Base-by-base conservation (phyloP, 306 rosid species). In the Vicia villosa region DNA sequence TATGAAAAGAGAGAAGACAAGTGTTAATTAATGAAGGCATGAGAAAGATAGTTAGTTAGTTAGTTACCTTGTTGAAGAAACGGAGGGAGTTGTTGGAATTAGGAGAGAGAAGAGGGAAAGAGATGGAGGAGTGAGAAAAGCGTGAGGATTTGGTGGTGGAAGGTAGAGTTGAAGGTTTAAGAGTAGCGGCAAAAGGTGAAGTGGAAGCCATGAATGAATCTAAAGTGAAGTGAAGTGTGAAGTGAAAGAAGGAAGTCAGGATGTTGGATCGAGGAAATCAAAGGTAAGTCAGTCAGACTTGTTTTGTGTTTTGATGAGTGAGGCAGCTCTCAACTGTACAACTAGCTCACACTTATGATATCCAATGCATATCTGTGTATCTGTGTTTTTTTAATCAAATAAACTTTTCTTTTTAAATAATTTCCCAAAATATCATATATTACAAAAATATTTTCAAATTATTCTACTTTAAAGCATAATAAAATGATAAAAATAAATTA, bases 51-150 rank as follows among this genome's bases (percentile, higher is more conserved):
- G n/a, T n/a, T n/a, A n/a, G n/a, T n/a, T n/a, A n/a, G n/a, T n/a
- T 10, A 45, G 6, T 0, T 68, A 89, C 96, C 96, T 86, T 78
- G 76, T 78, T 52, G 76, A 75, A 70, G 75, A 78, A 57, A 10
- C 81, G 83, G 47, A 87, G 82, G 10, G 12, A 5, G 57, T 47
- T 13, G 62, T 52, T 80, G 70, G 86, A 80, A 62, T 75, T 80
- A 14, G 77, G 83, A 71, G 86, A 70, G 80, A 82, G 76, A 36
- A 80, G 76, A 40, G 73, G 79, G 63, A 83, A 81, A 38, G 90
- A 80, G 54, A 88, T 30, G 9, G 45, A 72, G 55, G 83, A 66
- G 38, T 30, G 73, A 24, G 52, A 43, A 66, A 61, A 76, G 67
- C 72, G 60, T 21, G 87, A 21, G 55, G 86, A 51, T 56, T 80